Percentiles rank a stretch among this genome's conserved stretches.
Conservation (phyloP, 345 rosid genomes). For the Rubroshorea leprosula region DNA sequence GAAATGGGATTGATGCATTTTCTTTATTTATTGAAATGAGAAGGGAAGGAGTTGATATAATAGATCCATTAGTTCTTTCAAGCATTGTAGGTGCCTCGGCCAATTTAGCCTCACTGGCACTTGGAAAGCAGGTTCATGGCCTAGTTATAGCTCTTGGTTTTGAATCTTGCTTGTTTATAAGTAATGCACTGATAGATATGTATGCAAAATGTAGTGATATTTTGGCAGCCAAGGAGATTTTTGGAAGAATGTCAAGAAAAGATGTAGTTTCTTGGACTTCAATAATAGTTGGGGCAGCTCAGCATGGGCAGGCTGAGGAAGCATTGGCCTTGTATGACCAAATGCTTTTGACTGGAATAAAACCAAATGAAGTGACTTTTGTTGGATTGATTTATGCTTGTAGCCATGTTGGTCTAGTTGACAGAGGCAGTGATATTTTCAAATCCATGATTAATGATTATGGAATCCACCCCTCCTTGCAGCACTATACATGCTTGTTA, state of each 20-base stretch:
- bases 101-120: conserved; percentile 49
- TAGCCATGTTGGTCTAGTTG: conserved; percentile 71
- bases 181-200: conserved; percentile 74
- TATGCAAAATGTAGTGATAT: conserved; percentile 80
- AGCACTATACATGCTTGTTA: conserved; percentile 69
- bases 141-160: conserved; percentile 47
- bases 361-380: conserved; percentile 78
- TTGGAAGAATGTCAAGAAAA: conserved; percentile 37
- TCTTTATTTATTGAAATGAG: conserved; percentile 57
- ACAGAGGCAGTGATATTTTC: conserved; percentile 53
- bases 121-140: conserved; percentile 65
- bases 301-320: conserved; percentile 64
- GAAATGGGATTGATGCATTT: conserved; percentile 50
- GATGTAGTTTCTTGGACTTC: conserved; percentile 89
- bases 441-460: conserved; percentile 52
- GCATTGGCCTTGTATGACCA: conserved; percentile 55
- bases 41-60: conserved; percentile 54
- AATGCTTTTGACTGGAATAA: conserved; percentile 56
- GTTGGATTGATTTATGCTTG: conserved; percentile 73
- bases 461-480: conserved; percentile 54
- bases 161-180: conserved; percentile 54
- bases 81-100: conserved; percentile 72
- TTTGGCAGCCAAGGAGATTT: conserved; percentile 47
- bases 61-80: conserved; percentile 73
- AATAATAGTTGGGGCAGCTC: conserved; percentile 70